These are phyloP conservation scores for Discostella stelligeroides DNA, from an alignment of 108 stramenopile species.

Conservation along the genomic window DNA sequence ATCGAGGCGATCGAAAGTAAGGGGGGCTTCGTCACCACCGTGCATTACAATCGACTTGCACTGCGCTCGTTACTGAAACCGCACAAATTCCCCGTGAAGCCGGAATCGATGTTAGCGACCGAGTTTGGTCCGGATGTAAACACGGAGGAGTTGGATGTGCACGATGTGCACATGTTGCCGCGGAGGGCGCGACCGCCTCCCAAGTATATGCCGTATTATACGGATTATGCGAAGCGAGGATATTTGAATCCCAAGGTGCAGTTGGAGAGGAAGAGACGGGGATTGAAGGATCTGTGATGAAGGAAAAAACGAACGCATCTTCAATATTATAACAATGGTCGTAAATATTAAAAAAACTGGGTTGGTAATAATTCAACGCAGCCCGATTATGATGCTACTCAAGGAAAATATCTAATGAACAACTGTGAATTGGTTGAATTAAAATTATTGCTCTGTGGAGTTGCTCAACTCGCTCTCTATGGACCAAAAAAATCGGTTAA, in stretches of 20 bases:
- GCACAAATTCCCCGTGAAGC: conserved; percentile 77
- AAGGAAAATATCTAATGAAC: no score
- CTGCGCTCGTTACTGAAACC: conserved; percentile 93
- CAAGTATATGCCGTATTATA: conserved; percentile 93
- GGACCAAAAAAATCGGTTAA: conserved; percentile 59
- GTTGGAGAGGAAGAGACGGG: conserved; percentile 62
- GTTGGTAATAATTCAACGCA: no score
- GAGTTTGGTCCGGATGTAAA: conserved; percentile 17
- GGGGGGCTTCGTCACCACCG: conserved; percentile 96
- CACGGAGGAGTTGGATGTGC: conserved; percentile 7
- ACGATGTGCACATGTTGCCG: conserved; percentile 57
- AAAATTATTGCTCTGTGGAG: no score
- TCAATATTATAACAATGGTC: background rate
- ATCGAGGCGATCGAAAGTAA: conserved; percentile 90
- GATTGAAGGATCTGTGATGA: conserved; percentile 47
- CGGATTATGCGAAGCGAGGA: conserved; percentile 90
- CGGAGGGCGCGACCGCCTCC: conserved; percentile 93
- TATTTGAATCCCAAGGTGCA: conserved; percentile 95
- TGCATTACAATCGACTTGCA: conserved; percentile 93
- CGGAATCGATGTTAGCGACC: conserved; percentile 4
- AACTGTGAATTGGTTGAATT: no score
- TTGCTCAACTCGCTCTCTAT: no score
- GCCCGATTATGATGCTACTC: no score
- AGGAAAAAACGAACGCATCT: background rate
- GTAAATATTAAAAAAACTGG: no score